These are phyloP conservation scores for Paracoccidioides lutzii DNA, from an alignment of 2,329 filamentous ascomycete genomes.

Conservation along the genomic window DNA sequence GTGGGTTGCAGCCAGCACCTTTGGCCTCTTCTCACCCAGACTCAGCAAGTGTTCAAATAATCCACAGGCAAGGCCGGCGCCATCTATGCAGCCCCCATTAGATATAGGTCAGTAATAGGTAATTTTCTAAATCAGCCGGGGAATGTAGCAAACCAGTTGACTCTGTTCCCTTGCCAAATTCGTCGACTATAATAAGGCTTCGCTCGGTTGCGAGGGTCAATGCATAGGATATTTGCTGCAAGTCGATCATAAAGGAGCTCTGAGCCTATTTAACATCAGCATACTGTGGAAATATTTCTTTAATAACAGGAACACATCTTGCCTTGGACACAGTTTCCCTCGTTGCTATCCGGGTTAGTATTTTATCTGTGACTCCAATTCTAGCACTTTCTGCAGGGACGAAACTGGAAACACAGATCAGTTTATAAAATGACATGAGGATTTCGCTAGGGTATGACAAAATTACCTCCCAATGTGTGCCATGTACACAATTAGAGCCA, in stretches of 20 bases:
- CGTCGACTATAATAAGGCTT: constrained; percentile 81
- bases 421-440: constrained; percentile 3
- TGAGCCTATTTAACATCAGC: constrained; percentile 34
- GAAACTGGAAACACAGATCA: constrained; percentile 43
- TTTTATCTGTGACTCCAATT: constrained; percentile 84
- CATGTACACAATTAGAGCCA: constrained; percentile 80
- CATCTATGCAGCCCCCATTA: constrained; percentile 34
- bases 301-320: constrained; percentile 1
- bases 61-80: constrained; percentile 50
- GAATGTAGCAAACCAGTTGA: constrained; percentile 32
- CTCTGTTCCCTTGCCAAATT: constrained; percentile 66
- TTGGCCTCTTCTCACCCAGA: constrained; percentile 39
- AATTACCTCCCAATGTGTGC: constrained; percentile 62
- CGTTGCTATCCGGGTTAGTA: constrained; percentile 73
- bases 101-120: background rate
- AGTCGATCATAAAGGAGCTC: constrained; percentile 64
- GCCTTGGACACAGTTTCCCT: constrained; percentile 52
- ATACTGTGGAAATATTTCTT: background rate
- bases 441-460: background rate
- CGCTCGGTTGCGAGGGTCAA: constrained; percentile 59
- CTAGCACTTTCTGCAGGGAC: constrained; percentile 66
- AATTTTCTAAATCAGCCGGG: background rate
- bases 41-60: constrained; percentile 45
- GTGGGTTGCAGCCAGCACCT: constrained; percentile 50
- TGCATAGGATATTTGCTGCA: constrained; percentile 73